phyloP scores from a whole-genome alignment of 2,329 filamentous ascomycete genomes.

The Canariomyces notabilis region DNA sequence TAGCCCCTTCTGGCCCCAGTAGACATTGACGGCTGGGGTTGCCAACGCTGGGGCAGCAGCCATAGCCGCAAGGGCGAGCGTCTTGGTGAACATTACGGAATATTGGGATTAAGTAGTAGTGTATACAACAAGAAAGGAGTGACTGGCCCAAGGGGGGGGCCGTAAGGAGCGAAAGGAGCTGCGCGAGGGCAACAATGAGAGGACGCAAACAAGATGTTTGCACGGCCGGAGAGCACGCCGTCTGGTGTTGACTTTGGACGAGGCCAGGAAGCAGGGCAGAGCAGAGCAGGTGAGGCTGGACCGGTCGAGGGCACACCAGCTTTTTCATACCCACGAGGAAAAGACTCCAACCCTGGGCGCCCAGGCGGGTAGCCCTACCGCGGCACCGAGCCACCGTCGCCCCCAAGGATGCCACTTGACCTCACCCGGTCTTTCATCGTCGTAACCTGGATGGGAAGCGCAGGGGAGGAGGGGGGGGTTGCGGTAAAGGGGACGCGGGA shows the following conservation, averaged over 20 bases:
- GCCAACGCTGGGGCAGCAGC: slow-evolving; percentile 25
- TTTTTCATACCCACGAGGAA: slow-evolving; percentile 23
- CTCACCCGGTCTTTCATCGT: neutral
- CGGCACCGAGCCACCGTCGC: too few species aligned
- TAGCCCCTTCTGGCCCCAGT: slow-evolving; percentile 30
- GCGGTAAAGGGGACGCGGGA: slow-evolving; percentile 1
- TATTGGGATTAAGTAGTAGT: slow-evolving; percentile 16
- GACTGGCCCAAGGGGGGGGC: slow-evolving; percentile 18
- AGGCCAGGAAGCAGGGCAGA: slow-evolving; percentile 14
- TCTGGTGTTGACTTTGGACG: slow-evolving; percentile 24
- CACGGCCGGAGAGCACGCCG: slow-evolving; percentile 27
- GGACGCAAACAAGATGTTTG: slow-evolving; percentile 33
- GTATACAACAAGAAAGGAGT: slow-evolving; percentile 18
- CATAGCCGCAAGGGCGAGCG: slow-evolving; percentile 25
- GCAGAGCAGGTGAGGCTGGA: slow-evolving; percentile 6
- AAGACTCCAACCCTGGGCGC: neutral
- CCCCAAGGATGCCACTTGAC: neutral
- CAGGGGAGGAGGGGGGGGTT: too few species aligned
- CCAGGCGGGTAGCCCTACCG: too few species aligned
- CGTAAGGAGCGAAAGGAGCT: slow-evolving; percentile 26
- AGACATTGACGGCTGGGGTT: slow-evolving; percentile 28
- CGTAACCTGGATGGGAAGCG: too few species aligned
- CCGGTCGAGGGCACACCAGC: slow-evolving; percentile 14
- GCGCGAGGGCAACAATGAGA: slow-evolving; percentile 30
- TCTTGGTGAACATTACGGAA: slow-evolving; percentile 25